These are phyloP conservation scores for Camellia granthamiana DNA, from an alignment of 148 eudicot species.

Conservation along the genomic window DNA sequence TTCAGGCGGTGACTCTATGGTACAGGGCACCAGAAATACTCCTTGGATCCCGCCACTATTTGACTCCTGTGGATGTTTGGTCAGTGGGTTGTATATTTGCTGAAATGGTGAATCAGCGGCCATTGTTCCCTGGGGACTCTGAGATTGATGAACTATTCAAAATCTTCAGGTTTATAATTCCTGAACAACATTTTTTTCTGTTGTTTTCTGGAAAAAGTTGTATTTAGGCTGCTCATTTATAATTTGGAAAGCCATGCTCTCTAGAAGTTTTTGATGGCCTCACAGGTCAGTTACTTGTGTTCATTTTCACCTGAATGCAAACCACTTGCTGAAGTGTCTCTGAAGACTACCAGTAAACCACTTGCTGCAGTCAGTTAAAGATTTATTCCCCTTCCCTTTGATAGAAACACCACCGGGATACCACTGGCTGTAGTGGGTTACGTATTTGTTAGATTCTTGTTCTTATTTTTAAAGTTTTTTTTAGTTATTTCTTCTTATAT, in stretches of 20 bases:
- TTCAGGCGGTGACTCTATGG: conserved; percentile 96
- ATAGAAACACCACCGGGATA: background rate
- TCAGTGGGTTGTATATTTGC: conserved; percentile 99
- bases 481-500: background rate
- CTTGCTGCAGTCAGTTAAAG: background rate
- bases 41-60: conserved; percentile 88
- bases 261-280: background rate
- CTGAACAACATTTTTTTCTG: background rate
- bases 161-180: conserved; percentile 63
- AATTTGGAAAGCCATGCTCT: background rate
- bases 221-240: background rate
- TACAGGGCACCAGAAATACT: conserved; percentile 98
- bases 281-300: background rate
- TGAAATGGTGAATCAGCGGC: conserved; percentile 89
- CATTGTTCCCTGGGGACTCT: conserved; percentile 92
- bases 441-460: background rate
- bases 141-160: conserved; percentile 85
- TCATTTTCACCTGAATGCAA: background rate
- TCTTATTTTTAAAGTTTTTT: background rate
- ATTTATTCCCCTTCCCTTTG: background rate
- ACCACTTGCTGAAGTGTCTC: background rate
- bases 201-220: background rate
- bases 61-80: conserved; percentile 98
- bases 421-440: background rate
- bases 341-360: background rate